phyloP scores from a whole-genome alignment of 2,329 filamentous ascomycete species.

The Sphaerostilbella broomeana region DNA sequence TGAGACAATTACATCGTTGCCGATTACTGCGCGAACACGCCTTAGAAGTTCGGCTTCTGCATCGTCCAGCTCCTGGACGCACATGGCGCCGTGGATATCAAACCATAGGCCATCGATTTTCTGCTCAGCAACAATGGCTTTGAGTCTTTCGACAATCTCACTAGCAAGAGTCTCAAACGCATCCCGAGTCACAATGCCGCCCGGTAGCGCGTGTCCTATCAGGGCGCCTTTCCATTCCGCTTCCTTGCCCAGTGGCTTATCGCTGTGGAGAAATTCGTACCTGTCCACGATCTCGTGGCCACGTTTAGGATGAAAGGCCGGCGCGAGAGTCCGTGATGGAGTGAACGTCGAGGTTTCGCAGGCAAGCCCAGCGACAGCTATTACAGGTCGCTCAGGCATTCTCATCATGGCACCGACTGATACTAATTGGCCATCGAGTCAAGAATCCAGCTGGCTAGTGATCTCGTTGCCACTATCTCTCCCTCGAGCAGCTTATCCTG shows the following conservation, averaged over 20 bases:
- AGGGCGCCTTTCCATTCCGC: constrained; percentile 45
- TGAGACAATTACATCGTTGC: constrained; percentile 40
- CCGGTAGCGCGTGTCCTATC: constrained; percentile 45
- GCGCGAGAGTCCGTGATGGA: constrained; percentile 40
- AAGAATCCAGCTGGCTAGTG: no score
- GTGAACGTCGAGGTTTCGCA: constrained; percentile 50
- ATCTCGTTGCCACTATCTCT: no score
- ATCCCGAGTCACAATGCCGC: constrained; percentile 39
- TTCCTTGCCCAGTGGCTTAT: constrained; percentile 33
- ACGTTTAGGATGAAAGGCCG: constrained; percentile 43
- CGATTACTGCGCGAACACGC: constrained; percentile 39
- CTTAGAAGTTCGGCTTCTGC: constrained; percentile 40
- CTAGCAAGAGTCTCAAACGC: constrained; percentile 39
- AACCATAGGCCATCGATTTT: constrained; percentile 45
- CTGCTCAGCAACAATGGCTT: constrained; percentile 26
- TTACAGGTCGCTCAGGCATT: constrained; percentile 30
- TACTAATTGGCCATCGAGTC: no score
- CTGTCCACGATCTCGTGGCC: constrained; percentile 36
- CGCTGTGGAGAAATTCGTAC: constrained; percentile 39
- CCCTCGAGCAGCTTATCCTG: no score
- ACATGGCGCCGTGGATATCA: constrained; percentile 52
- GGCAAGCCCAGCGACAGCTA: constrained; percentile 46
- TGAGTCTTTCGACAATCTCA: constrained; percentile 36
- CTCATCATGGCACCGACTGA: no score
- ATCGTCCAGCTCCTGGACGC: constrained; percentile 43